Base-by-base conservation (phyloP, 2,329 filamentous ascomycete species). In the Alternaria triticina region DNA sequence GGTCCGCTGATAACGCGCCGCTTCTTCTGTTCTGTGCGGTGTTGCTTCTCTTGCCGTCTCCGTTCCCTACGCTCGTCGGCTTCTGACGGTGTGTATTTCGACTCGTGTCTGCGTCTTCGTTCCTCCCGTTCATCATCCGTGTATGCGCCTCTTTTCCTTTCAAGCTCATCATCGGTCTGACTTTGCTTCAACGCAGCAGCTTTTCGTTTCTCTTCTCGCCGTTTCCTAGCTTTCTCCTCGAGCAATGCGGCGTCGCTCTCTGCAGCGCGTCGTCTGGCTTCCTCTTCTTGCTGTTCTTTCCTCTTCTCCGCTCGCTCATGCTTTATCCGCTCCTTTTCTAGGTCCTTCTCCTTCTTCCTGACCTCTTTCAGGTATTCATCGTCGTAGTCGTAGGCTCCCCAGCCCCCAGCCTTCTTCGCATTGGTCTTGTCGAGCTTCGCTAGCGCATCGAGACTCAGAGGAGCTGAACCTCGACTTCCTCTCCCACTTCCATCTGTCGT, bases 401-500 rank as follows among this genome's bases (percentile, higher is more conserved):
- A 83, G 12, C 70, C 71, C 4, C 81, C 81, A 2, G 72, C 68
- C 61, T 82, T 83, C 66, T 87, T 85, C 25, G 85, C 83, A 77
- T 92, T 90, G 57, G 87, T 81, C 54, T 87, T 84, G 70, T 93
- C 86, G 50, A 94, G 79, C 72, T 89, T 87, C 12, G 89, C 89
- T 52, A 94, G 79, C 6, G 90, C 88, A 70, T 88, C 86, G 64
- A 80, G 82, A 78, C 73, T 88, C 71, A 85, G 69, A 51, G 79
- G 76, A 43, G 79, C 79, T 54, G 71, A 69, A 30, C 59, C 58
- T 9, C 66, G 57, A 59, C 69, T 72, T 70, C 77, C 76, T 20
- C 72, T 75, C 6, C 71, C 71, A 30, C 74, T 77, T 17, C 74
- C 73, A 45, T 71, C 70, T 25, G 74, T 70, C 1, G 65, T 69